Conservation (phyloP, 2,329 filamentous ascomycete genomes). For the Sclerotinia trifoliorum region DNA sequence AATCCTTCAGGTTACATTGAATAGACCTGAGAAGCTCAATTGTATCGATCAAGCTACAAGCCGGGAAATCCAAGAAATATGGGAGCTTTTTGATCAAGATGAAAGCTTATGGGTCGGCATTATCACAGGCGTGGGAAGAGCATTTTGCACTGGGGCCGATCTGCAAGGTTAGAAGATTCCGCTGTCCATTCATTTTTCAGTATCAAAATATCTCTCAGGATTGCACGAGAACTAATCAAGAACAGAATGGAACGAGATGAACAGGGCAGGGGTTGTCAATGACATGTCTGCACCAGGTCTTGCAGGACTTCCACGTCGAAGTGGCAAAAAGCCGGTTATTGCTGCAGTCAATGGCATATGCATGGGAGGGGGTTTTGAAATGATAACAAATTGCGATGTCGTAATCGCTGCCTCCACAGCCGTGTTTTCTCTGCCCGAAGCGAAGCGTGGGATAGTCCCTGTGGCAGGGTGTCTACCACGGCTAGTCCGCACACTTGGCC, state of each 20-base stretch:
- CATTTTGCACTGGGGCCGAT: constrained; percentile 66
- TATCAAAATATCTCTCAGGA: neutral
- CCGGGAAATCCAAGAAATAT: constrained; percentile 47
- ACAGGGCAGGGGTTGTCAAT: constrained; percentile 27
- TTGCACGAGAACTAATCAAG: constrained; percentile 36
- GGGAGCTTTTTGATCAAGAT: constrained; percentile 60
- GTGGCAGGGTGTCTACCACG: constrained; percentile 68
- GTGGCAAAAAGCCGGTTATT: constrained; percentile 70
- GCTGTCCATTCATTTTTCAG: constrained; percentile 45
- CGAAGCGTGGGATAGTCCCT: constrained; percentile 65
- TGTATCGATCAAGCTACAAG: constrained; percentile 44
- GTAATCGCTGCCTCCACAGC: constrained; percentile 59
- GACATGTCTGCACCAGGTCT: constrained; percentile 33
- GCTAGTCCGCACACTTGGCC: constrained; percentile 61
- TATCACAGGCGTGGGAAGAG: constrained; percentile 59
- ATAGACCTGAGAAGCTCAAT: constrained; percentile 58
- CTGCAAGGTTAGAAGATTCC: constrained; percentile 47
- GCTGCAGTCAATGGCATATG: constrained; percentile 72
- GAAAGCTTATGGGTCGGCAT: constrained; percentile 60
- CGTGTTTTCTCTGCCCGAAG: constrained; percentile 67
- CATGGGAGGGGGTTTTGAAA: constrained; percentile 73
- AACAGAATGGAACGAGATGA: constrained; percentile 52
- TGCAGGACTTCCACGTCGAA: constrained; percentile 53
- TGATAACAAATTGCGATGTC: constrained; percentile 67
- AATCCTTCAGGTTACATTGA: constrained; percentile 57